Base-by-base conservation (phyloP, 2,329 filamentous ascomycete genomes). In the Colletotrichum viniferum region DNA sequence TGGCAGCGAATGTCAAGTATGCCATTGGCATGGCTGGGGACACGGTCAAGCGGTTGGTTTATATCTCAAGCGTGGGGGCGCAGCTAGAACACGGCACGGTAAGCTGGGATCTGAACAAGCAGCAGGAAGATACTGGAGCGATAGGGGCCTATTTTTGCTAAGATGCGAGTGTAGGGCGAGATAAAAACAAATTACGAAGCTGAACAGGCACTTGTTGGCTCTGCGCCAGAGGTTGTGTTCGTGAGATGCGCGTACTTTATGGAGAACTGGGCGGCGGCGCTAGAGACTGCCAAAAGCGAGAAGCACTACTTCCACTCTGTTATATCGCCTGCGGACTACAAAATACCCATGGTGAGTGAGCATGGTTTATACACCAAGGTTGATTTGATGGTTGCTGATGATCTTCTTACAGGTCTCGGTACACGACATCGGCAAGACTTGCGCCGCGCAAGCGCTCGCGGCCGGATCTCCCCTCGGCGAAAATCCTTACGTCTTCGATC, bases 1-100 rank as follows among this genome's bases (percentile, higher is more conserved):
- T 86, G 12, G 80, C 85, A 30, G 79, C 80, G 14, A 85, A 85
- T 60, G 80, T 86, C 66, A 81, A 82, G 58, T 79, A 81, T 7
- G 80, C 82, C 0, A 67, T 79, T 1, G 79, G 83, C 2, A 79
- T 83, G 77, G 80, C 76, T 10, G 24, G n/a, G 7, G 52, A 32
- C 12, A 18, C 71, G 7, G 68, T 67, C 21, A 66, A 43, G 5
- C 55, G 72, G 55, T 2, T 74, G 30, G 62, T 74, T 7, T 74
- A 74, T 14, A 56, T 74, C 24, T 74, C 83, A 3, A 77, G 83
- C 0, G 71, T 83, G 28, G 82, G 82, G 7, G 75, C 83, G 1
- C 79, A 84, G 7, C 74, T 82, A 6, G 79, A 82, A 21, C 74
- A 78, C 18, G 79, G 80, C 12, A 83, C 81, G 65, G 82, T 84